These are phyloP conservation scores for Suillus variegatus DNA, from an alignment of 768 basidiomycete species.

Conservation along the genomic window DNA sequence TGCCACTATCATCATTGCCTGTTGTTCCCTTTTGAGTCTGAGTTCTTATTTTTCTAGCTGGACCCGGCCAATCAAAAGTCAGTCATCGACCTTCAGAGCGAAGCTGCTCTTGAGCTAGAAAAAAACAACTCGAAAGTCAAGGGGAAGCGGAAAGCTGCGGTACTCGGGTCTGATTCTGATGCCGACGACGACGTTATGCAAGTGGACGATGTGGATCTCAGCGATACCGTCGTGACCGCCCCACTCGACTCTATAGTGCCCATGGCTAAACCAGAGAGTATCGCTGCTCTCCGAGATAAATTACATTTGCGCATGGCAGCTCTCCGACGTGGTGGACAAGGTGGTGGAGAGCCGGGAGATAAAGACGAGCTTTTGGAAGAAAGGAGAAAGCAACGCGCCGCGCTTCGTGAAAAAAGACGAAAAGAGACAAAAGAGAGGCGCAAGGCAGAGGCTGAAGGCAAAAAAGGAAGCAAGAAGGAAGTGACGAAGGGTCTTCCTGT, in stretches of 20 bases:
- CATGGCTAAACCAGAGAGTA: conserved; percentile 65
- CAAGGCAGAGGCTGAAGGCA: conserved; percentile 58
- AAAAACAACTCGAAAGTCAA: conserved; percentile 27
- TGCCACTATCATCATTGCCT: not conserved
- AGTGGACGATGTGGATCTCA: conserved; percentile 35
- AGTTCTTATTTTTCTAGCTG: conserved; percentile 52
- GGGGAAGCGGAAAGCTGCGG: conserved; percentile 51
- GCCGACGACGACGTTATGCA: conserved; percentile 29
- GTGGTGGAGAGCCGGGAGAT: conserved; percentile 50
- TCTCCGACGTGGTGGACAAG: conserved; percentile 52
- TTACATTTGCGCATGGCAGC: conserved; percentile 72
- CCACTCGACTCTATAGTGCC: conserved; percentile 43
- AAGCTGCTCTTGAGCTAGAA: conserved; percentile 38
- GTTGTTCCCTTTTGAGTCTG: not conserved
- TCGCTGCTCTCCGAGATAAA: conserved; percentile 66
- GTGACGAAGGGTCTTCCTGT: conserved; percentile 21
- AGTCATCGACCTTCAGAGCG: conserved; percentile 71
- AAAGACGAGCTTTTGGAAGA: conserved; percentile 86
- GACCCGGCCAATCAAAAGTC: conserved; percentile 90
- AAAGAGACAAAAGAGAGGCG: conserved; percentile 88
- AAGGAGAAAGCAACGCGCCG: conserved; percentile 71
- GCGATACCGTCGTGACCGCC: conserved; percentile 18
- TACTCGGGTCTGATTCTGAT: conserved; percentile 30
- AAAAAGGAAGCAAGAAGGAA: conserved; percentile 45
- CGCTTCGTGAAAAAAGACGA: conserved; percentile 81